Conservation (phyloP, 2,329 filamentous ascomycete genomes). For the Colletotrichum eremochloae region DNA sequence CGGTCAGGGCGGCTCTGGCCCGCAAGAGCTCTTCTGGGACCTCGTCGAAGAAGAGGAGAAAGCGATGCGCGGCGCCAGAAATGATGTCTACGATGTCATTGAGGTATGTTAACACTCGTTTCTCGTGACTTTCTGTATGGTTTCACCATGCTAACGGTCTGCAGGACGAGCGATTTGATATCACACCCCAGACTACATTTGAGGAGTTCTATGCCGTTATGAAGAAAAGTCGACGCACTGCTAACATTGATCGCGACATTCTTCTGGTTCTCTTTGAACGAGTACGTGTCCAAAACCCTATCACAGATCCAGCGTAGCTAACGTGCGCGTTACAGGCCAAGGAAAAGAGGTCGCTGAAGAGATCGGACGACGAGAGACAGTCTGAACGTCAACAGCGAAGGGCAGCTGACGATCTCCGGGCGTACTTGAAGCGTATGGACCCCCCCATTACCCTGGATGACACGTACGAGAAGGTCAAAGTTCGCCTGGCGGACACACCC, state of each 20-base stretch:
- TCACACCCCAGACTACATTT: conserved; percentile 86
- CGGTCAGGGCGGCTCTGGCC: conserved; percentile 85
- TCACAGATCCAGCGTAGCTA: background rate
- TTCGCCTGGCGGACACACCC: conserved; percentile 82
- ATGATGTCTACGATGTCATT: conserved; percentile 88
- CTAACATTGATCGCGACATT: conserved; percentile 85
- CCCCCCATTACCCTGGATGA: conserved; percentile 83
- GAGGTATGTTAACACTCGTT: conserved; percentile 72
- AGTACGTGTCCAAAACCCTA: conserved; percentile 57
- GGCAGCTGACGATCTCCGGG: conserved; percentile 86
- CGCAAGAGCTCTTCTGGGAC: conserved; percentile 96
- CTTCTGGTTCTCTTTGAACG: conserved; percentile 87
- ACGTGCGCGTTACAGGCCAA: conserved; percentile 69
- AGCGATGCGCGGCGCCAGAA: conserved; percentile 82
- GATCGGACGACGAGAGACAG: conserved; percentile 86
- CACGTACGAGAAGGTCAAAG: conserved; percentile 88
- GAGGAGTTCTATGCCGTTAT: conserved; percentile 89
- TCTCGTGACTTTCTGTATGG: background rate
- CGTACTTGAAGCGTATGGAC: conserved; percentile 89
- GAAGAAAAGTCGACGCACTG: conserved; percentile 88
- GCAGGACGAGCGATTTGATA: conserved; percentile 91
- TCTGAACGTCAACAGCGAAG: conserved; percentile 88
- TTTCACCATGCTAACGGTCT: conserved; percentile 53
- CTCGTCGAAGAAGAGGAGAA: conserved; percentile 93
- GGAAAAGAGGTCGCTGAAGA: conserved; percentile 82